Evolutionary conservation across 345 rosid genomes (phyloP), one percentile per base, ranked within the genome.

Genomic region (Barbarea vulgaris): DNA sequence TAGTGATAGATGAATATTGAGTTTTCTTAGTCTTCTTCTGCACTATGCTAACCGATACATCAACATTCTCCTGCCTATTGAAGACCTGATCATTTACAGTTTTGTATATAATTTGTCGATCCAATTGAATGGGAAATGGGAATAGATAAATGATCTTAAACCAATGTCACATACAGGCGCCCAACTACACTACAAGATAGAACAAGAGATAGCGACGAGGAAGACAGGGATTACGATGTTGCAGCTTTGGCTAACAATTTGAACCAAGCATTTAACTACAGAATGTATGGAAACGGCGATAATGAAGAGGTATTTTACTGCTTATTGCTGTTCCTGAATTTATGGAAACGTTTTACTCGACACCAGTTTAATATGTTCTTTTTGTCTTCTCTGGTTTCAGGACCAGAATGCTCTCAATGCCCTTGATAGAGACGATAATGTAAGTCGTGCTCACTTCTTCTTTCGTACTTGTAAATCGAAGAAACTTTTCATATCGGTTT

Each of bases 131-230:
- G 64, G 37, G 27, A 25, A 50, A 31, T 48, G 64, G 37, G 27
- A 25, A 3, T 41, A 12, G 42, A 55, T 13, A 27, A 22, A 18
- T 52, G 14, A 72, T 67, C 21, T 53, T 69, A 70, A 25, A 75
- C 56, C 31, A 37, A 59, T 60, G 47, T 27, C 60, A 27, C 80
- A 12, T 84, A 69, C 93, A 95, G 99, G 74, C 97, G 97, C 25
- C 99, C 99, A 22, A 89, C 93, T 46, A 90, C 96, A 24, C 73
- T 92, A 80, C 98, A 92, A 68, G 99, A 92, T 72, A 92, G 98
- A 85, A 81, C 91, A 15, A 88, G 89, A 73, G 99, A 96, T 55
- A 93, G 98, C 47, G 98, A 93, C 25, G 98, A 92, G 46, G 98
- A 95, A 68, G 97, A 93, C 77, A 81, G 86, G 70, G 96, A 92